phyloP scores from a whole-genome alignment of 345 rosid species.

The Arabidopsis suecica region DNA sequence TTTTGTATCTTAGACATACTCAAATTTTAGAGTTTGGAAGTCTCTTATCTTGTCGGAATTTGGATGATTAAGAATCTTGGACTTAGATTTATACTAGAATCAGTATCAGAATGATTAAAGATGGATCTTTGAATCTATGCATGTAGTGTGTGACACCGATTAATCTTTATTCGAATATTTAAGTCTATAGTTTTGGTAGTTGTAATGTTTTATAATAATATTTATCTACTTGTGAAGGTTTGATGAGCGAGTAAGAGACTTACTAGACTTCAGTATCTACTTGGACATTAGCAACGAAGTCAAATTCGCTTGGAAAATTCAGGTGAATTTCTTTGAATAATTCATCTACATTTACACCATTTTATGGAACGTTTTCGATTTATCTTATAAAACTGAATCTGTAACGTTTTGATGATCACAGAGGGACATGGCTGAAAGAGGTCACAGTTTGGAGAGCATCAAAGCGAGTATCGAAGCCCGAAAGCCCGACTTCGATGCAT shows the following conservation, averaged over 20 bases:
- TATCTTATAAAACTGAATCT: neutral
- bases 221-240: conserved; percentile 56
- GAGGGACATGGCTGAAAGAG: conserved; percentile 99
- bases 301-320: conserved; percentile 96
- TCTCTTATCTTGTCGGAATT: conserved; percentile 36
- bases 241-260: conserved; percentile 84
- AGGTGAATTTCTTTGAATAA: conserved; percentile 42
- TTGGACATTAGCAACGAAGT: conserved; percentile 98
- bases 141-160: conserved; percentile 14
- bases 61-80: conserved; percentile 37
- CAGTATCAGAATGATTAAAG: conserved; percentile 17
- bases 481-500: conserved; percentile 95
- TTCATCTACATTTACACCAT: neutral
- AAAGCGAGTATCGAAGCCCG: conserved; percentile 97
- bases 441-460: conserved; percentile 98
- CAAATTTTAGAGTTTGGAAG: neutral
- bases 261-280: conserved; percentile 93
- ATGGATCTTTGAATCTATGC: conserved; percentile 25
- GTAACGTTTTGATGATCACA: conserved; percentile 41
- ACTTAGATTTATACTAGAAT: conserved; percentile 12
- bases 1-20: conserved; percentile 16
- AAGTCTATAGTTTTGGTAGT: conserved; percentile 23
- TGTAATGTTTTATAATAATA: conserved; percentile 2
- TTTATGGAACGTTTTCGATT: neutral
- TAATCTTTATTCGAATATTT: conserved; percentile 20